Percentiles rank a stretch among this genome's conserved stretches.
Evolutionary conservation across 495 filamentous ascomycete genomes (phyloP).

Genomic region (Daldinia vernicosa): DNA sequence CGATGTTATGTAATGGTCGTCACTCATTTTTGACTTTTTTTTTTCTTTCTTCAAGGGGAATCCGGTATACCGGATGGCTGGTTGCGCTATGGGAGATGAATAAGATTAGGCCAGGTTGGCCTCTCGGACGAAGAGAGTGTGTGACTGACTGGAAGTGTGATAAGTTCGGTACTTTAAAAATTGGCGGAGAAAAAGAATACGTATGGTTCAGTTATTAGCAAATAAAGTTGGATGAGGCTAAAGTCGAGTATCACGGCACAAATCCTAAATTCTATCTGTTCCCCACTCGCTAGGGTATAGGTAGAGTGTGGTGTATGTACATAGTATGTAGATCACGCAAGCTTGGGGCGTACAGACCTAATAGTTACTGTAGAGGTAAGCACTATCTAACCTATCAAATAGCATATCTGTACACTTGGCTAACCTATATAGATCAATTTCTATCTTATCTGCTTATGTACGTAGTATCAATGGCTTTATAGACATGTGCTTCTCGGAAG

Average conservation of each 20-base stretch:
- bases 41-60: background rate
- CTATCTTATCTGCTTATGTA: too few relatives aligned
- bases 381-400: background rate
- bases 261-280: conserved; percentile 26
- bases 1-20: conserved; percentile 80
- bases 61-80: background rate
- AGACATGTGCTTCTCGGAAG: conserved; percentile 1
- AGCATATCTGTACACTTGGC: background rate
- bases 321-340: conserved; percentile 22
- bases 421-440: background rate
- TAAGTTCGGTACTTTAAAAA: conserved; percentile 3
- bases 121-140: conserved; percentile 11
- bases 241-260: conserved; percentile 41
- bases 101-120: conserved; percentile 37
- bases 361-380: background rate
- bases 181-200: background rate
- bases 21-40: conserved; percentile 51
- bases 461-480: background rate
- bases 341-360: background rate
- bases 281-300: conserved; percentile 22
- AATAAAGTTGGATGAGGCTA: conserved; percentile 46
- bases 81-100: conserved; percentile 1
- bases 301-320: background rate
- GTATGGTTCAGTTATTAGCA: conserved; percentile 23
- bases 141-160: background rate